Percentiles rank a stretch among this genome's conserved stretches.
Conservation (phyloP, 2,329 filamentous ascomycete genomes). For the Fusarium bulbicola region DNA sequence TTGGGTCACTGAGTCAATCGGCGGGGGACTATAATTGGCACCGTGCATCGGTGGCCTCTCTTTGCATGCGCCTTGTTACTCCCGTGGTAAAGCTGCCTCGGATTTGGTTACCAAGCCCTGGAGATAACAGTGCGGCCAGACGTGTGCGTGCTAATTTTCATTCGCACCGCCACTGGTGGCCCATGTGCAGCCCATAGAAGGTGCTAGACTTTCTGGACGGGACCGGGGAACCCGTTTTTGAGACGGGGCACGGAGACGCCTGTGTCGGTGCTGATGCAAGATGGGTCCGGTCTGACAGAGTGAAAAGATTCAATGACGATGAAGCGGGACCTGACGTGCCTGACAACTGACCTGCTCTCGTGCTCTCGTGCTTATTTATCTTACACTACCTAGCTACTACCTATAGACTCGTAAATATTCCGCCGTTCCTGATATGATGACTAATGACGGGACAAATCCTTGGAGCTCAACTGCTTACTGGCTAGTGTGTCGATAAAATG, state of each 20-base stretch:
- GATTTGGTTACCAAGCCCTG: not conserved
- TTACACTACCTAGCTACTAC: not conserved
- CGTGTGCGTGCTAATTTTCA: constrained; percentile 15
- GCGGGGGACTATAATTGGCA: constrained; percentile 41
- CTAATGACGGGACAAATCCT: constrained; percentile 18
- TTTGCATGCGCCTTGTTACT: constrained; percentile 18
- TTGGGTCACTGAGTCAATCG: constrained; percentile 50
- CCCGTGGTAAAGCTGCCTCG: constrained; percentile 20
- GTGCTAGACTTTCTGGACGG: constrained; percentile 41
- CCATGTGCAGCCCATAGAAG: constrained; percentile 38
- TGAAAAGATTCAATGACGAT: constrained; percentile 25
- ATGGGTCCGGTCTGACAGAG: constrained; percentile 11
- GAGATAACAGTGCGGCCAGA: not conserved
- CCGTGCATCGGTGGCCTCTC: constrained; percentile 35
- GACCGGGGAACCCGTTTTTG: not conserved
- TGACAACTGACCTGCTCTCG: constrained; percentile 17
- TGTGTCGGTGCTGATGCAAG: not conserved
- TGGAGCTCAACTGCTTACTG: not conserved
- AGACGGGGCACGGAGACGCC: constrained; percentile 9
- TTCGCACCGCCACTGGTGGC: constrained; percentile 38
- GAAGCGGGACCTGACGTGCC: constrained; percentile 23
- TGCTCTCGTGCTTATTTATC: not conserved
- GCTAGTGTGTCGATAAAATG: not conserved
- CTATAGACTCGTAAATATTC: not conserved
- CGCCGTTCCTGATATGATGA: constrained; percentile 21